Conservation (phyloP, 139 green algal genomes). For the Chlorella sp. region DNA sequence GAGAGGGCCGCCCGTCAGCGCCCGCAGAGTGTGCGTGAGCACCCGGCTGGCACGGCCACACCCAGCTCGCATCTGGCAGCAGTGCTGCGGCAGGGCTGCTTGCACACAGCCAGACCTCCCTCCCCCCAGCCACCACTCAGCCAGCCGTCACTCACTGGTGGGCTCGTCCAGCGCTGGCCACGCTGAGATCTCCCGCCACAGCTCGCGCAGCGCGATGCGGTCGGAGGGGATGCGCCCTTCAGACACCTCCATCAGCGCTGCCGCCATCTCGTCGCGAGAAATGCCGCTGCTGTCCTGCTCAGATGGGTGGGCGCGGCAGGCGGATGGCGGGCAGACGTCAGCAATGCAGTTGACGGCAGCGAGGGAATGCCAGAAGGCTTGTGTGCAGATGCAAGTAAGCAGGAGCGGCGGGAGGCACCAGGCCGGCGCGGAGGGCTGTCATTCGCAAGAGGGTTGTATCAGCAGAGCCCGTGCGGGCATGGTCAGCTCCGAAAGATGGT, state of each 20-base stretch:
- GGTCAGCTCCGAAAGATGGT: conserved; percentile 42
- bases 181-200: conserved; percentile 81
- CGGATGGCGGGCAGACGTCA: neutral
- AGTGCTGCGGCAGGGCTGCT: too few species aligned
- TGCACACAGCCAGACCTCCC: neutral
- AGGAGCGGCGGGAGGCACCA: neutral
- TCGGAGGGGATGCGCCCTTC: conserved; percentile 85
- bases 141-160: neutral
- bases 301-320: neutral
- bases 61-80: too few species aligned
- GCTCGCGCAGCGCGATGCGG: conserved; percentile 83
- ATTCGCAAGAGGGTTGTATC: conserved; percentile 23
- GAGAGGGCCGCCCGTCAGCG: neutral
- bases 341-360: too few species aligned
- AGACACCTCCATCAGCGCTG: conserved; percentile 80
- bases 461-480: conserved; percentile 7
- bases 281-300: conserved; percentile 77
- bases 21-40: too few species aligned
- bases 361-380: too few species aligned
- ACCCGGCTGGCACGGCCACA: too few species aligned
- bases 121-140: neutral
- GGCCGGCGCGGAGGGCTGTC: neutral
- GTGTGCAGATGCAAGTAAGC: too few species aligned
- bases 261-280: conserved; percentile 89
- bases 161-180: conserved; percentile 74